phyloP scores from a whole-genome alignment of 2,329 filamentous ascomycete species.

The Diaporthe humulicola region DNA sequence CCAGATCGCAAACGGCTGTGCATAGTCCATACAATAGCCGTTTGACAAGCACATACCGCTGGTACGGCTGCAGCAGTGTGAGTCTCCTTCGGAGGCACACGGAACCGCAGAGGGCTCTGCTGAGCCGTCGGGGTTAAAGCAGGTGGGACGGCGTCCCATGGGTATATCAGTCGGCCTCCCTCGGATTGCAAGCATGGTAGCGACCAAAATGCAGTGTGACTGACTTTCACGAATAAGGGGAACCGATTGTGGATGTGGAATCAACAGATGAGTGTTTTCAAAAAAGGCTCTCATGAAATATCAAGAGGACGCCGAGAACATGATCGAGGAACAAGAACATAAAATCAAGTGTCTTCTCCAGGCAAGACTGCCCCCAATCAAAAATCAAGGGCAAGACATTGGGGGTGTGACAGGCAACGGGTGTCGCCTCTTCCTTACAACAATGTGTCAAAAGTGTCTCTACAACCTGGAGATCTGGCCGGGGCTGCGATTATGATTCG shows the following conservation, averaged over 20 bases:
- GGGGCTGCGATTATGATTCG: neutral
- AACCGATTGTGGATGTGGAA: no score
- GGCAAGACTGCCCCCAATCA: constrained; percentile 2
- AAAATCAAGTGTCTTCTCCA: neutral
- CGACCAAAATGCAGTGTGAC: neutral
- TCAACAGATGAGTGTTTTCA: neutral
- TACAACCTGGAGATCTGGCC: neutral
- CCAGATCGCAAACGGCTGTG: constrained; percentile 21
- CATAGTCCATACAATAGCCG: constrained; percentile 28
- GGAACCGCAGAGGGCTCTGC: neutral
- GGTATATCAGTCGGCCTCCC: neutral
- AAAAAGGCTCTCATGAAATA: neutral
- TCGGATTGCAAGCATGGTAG: neutral
- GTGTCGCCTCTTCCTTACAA: constrained; percentile 1
- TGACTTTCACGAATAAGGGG: neutral
- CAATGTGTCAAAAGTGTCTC: constrained; percentile 14
- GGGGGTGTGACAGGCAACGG: neutral
- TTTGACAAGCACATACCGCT: constrained; percentile 31
- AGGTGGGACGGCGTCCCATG: neutral
- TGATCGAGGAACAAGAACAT: neutral
- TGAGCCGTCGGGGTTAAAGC: constrained; percentile 15
- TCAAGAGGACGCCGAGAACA: neutral
- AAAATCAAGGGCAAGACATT: neutral
- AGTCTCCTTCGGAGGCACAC: constrained; percentile 17
- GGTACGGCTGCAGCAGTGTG: constrained; percentile 1